Percentiles rank a stretch among this genome's conserved stretches.
Evolutionary conservation across 768 basidiomycete genomes (phyloP).

Genomic region (Holtermannia corniformis): DNA sequence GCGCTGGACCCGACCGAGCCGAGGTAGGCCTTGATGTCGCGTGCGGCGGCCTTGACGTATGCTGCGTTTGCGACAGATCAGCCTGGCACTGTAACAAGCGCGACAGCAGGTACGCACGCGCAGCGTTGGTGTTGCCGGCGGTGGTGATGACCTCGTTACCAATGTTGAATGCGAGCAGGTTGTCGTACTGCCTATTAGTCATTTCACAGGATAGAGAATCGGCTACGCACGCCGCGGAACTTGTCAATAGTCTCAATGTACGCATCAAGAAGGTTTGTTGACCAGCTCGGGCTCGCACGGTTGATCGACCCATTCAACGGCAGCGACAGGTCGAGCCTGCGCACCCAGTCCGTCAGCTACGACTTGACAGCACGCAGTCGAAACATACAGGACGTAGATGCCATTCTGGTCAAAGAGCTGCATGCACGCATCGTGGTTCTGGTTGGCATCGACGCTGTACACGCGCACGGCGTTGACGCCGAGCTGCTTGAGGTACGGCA

Average conservation of each 20-base stretch:
- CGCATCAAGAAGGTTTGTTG: conserved; percentile 64
- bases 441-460: conserved; percentile 72
- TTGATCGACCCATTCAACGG: conserved; percentile 72
- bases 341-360: conserved; percentile 4
- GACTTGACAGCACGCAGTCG: neutral
- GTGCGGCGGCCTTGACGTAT: conserved; percentile 82
- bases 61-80: conserved; percentile 37
- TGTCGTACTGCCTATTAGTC: conserved; percentile 60
- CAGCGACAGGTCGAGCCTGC: conserved; percentile 73
- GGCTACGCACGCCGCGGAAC: conserved; percentile 47
- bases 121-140: conserved; percentile 50
- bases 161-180: conserved; percentile 78
- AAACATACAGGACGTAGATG: conserved; percentile 76
- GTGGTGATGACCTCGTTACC: conserved; percentile 72
- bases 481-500: conserved; percentile 65
- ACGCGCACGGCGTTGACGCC: conserved; percentile 73
- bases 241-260: conserved; percentile 68
- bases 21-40: conserved; percentile 79
- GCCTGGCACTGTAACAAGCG: neutral
- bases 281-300: conserved; percentile 63
- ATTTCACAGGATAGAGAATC: too few relatives aligned
- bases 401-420: conserved; percentile 59
- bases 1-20: conserved; percentile 50
- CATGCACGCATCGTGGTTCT: conserved; percentile 87
- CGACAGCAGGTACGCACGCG: too few relatives aligned